Conservation (phyloP, 2,329 filamentous ascomycete species). For the Claviceps paspali region DNA sequence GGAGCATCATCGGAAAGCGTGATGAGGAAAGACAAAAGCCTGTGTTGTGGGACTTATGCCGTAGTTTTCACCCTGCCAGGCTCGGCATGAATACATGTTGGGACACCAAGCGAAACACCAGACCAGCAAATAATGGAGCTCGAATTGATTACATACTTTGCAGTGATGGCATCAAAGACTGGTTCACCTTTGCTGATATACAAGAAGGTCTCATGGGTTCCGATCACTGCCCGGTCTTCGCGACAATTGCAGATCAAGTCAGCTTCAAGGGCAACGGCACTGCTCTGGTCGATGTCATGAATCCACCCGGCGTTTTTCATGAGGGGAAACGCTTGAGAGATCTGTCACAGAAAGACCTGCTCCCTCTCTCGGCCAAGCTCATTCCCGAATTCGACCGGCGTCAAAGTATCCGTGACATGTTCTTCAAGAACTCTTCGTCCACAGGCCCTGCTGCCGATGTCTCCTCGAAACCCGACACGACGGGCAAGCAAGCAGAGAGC, state of each 20-base stretch:
- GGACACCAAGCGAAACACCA: slow-evolving; percentile 88
- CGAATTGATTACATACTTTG: slow-evolving; percentile 91
- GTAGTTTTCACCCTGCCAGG: slow-evolving; percentile 65
- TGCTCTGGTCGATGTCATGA: slow-evolving; percentile 59
- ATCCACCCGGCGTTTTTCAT: slow-evolving; percentile 56
- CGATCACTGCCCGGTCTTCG: slow-evolving; percentile 91
- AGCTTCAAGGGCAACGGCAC: slow-evolving; percentile 29
- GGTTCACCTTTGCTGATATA: slow-evolving; percentile 71
- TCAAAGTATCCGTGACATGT: slow-evolving; percentile 87
- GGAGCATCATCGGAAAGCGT: slow-evolving; percentile 48
- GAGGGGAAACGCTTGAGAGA: slow-evolving; percentile 49
- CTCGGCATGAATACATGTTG: slow-evolving; percentile 93
- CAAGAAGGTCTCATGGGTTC: slow-evolving; percentile 90
- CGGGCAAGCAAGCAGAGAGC: background rate
- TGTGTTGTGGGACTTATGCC: slow-evolving; percentile 70
- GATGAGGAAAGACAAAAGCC: slow-evolving; percentile 56
- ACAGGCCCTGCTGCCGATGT: background rate
- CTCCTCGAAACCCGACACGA: background rate
- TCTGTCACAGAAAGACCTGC: slow-evolving; percentile 50
- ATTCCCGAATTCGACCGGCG: slow-evolving; percentile 80
- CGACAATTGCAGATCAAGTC: slow-evolving; percentile 51
- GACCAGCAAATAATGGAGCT: slow-evolving; percentile 86
- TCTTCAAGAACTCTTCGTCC: slow-evolving; percentile 27
- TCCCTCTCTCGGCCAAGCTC: slow-evolving; percentile 64
- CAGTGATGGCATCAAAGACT: slow-evolving; percentile 59